A percentile compares a stretch with the other conserved stretches of the same genome.
Conservation (phyloP, 208 protist genomes). For the Trypanosoma melophagium region DNA sequence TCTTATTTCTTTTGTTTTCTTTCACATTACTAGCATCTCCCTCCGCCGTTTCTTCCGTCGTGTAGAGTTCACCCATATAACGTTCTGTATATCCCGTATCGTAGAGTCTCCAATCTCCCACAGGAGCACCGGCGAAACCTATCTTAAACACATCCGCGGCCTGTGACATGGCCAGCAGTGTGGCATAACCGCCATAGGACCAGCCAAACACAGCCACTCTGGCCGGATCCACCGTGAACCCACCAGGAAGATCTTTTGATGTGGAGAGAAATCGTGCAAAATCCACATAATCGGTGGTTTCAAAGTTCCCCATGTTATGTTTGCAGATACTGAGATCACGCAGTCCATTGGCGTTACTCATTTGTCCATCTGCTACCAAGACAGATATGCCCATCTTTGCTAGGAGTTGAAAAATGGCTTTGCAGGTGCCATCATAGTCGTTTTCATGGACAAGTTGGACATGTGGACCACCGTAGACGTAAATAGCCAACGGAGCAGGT, state of each 20-base stretch:
- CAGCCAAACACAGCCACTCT: constrained; percentile 87
- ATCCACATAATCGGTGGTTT: constrained; percentile 84
- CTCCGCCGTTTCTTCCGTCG: too few relatives aligned
- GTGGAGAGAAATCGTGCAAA: constrained; percentile 50
- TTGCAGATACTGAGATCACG: constrained; percentile 79
- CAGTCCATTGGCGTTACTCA: constrained; percentile 84
- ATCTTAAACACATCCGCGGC: constrained; percentile 78
- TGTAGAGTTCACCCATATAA: constrained; percentile 78
- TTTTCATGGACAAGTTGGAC: constrained; percentile 80
- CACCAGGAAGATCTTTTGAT: constrained; percentile 22
- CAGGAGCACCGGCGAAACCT: constrained; percentile 81
- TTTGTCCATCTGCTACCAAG: constrained; percentile 81
- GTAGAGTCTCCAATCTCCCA: constrained; percentile 88
- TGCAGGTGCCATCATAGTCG: constrained; percentile 51
- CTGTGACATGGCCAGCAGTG: constrained; percentile 84
- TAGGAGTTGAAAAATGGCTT: constrained; percentile 60
- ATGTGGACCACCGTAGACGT: constrained; percentile 87
- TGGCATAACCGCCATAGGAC: constrained; percentile 89
- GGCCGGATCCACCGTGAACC: constrained; percentile 55
- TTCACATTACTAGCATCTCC: constrained; percentile 21
- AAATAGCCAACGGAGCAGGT: constrained; percentile 60
- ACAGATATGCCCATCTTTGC: constrained; percentile 75
- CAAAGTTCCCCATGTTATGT: constrained; percentile 81
- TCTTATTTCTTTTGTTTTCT: constrained; percentile 6
- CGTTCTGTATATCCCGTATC: constrained; percentile 90